phyloP scores from a whole-genome alignment of 106 monocot species.

The Ottelia alismoides region DNA sequence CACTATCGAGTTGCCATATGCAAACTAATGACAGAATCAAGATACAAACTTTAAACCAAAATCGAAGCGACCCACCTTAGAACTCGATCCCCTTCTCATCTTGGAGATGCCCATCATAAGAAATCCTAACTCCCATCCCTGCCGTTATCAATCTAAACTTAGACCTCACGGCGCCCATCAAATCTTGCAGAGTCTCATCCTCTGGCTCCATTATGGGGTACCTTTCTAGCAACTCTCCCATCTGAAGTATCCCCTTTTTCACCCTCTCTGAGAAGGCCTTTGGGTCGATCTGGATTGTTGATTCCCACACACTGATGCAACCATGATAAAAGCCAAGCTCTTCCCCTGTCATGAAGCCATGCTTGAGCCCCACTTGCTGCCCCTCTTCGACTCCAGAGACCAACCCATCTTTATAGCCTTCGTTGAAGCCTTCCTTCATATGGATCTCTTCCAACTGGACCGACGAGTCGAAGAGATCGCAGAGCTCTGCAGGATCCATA shows the following conservation, averaged over 20 bases:
- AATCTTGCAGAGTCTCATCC: slow-evolving; percentile 41
- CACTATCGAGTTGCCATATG: too few relatives aligned
- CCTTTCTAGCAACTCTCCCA: slow-evolving; percentile 23
- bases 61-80: neutral
- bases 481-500: neutral
- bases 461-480: slow-evolving; percentile 52
- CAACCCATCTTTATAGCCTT: slow-evolving; percentile 56
- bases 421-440: slow-evolving; percentile 41
- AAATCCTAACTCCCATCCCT: slow-evolving; percentile 46
- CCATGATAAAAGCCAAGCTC: slow-evolving; percentile 72
- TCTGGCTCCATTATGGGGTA: slow-evolving; percentile 57
- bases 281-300: slow-evolving; percentile 25
- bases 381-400: slow-evolving; percentile 51
- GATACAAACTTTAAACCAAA: too few relatives aligned
- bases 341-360: slow-evolving; percentile 54
- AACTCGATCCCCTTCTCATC: slow-evolving; percentile 5
- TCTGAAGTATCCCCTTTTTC: slow-evolving; percentile 34
- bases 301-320: slow-evolving; percentile 47
- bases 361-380: slow-evolving; percentile 45
- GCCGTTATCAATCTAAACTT: slow-evolving; percentile 43
- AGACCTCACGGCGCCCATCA: slow-evolving; percentile 44
- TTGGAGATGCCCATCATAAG: slow-evolving; percentile 39
- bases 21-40: too few relatives aligned
- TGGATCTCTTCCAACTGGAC: slow-evolving; percentile 48
- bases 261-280: slow-evolving; percentile 38